Conservation (phyloP, 192 early-diverging fungal genomes). For the Haplosporangium gracile region DNA sequence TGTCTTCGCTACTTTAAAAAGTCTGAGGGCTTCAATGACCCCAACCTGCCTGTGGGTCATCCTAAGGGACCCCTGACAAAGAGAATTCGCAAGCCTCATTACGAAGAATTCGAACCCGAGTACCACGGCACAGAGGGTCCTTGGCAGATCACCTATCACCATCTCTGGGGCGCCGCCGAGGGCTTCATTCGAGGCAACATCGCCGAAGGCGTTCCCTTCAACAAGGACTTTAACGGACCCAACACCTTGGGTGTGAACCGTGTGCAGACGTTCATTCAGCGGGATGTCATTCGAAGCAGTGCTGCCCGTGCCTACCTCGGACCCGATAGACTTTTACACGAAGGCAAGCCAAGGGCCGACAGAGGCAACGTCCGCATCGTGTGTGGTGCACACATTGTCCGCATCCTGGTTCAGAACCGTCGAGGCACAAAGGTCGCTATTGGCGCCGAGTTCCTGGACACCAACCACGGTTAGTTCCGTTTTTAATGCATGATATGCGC, state of each 20-base stretch:
- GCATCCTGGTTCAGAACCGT: constrained; percentile 32
- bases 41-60: constrained; percentile 29
- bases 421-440: constrained; percentile 34
- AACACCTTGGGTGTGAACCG: constrained; percentile 35
- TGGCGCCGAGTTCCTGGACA: constrained; percentile 46
- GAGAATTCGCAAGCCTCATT: constrained; percentile 20
- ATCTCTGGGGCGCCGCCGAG: constrained; percentile 14
- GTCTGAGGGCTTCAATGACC: constrained; percentile 34
- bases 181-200: constrained; percentile 28
- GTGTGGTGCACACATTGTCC: constrained; percentile 38
- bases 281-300: constrained; percentile 42
- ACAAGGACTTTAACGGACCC: constrained; percentile 42
- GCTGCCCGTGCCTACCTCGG: constrained; percentile 39
- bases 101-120: constrained; percentile 34
- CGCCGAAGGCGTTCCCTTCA: constrained; percentile 36
- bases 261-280: constrained; percentile 44
- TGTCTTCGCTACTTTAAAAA: constrained; percentile 44
- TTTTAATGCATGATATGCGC: background rate
- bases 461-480: constrained; percentile 17
- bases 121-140: constrained; percentile 36
- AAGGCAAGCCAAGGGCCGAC: constrained; percentile 15
- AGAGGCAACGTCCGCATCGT: constrained; percentile 39
- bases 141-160: constrained; percentile 44
- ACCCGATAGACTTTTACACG: constrained; percentile 7
- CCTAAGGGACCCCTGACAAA: constrained; percentile 34